Evolutionary conservation across 441 rosid species (phyloP).

Genomic region (Mallotus japonicus): DNA sequence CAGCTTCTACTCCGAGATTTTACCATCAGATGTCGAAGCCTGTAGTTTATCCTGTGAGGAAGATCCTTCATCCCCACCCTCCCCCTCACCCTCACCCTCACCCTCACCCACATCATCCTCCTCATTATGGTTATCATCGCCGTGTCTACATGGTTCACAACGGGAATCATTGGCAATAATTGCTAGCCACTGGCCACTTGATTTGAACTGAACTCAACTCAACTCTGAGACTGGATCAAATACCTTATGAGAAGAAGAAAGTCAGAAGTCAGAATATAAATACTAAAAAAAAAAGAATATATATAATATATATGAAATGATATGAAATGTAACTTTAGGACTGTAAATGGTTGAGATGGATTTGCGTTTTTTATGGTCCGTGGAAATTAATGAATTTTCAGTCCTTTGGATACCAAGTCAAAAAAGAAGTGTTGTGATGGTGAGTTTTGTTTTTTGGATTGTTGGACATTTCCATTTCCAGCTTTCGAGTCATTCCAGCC

Average conservation of each 20-base stretch:
- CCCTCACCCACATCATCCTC: neutral
- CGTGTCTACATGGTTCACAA: conserved; percentile 49
- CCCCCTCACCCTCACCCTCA: too few relatives aligned
- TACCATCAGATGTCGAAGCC: conserved; percentile 38
- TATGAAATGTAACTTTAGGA: conserved; percentile 29
- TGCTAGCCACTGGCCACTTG: neutral
- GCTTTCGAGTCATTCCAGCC: neutral
- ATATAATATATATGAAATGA: conserved; percentile 12
- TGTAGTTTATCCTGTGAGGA: conserved; percentile 39
- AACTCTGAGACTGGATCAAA: neutral
- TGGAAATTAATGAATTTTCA: conserved; percentile 52
- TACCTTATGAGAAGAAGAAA: neutral
- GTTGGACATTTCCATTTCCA: conserved; percentile 6
- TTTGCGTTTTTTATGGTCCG: conserved; percentile 35
- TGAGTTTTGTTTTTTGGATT: conserved; percentile 29
- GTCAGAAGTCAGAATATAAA: neutral
- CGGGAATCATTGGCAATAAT: conserved; percentile 70
- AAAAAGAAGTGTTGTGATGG: conserved; percentile 23
- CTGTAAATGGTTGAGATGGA: conserved; percentile 43
- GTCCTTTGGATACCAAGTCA: conserved; percentile 34
- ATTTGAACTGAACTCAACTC: neutral
- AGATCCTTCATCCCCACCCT: conserved; percentile 26
- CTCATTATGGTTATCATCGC: conserved; percentile 38
- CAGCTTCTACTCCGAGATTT: conserved; percentile 28
- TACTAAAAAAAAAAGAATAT: neutral